Evolutionary conservation across 352 stramenopile species (phyloP), one percentile per base, ranked within the genome.

Genomic region (Phytopythium montanum): DNA sequence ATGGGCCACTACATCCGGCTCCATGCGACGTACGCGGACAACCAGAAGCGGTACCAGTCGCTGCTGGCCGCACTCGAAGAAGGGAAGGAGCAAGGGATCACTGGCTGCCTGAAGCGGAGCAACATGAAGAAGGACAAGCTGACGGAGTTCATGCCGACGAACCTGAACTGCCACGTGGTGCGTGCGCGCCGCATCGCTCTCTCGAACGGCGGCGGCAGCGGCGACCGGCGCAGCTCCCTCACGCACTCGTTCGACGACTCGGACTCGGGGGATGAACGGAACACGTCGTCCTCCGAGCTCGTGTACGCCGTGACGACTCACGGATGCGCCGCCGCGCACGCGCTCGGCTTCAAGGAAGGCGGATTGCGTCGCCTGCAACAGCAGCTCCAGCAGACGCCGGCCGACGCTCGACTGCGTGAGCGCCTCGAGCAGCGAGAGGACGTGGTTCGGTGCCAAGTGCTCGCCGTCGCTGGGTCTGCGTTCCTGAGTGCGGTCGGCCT

Each of bases 91-190:
- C 82, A 87, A 25, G 86, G 86, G 4, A 88, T 95, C 56, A 95
- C 86, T 4, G 82, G 84, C 5, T 90, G 77, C 42, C 58, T 95
- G 26, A 94, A 94, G 60, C 86, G 86, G 31, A 94, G 84, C 58
- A 90, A 83, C 33, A 83, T 88, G 70, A 95, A 94, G 61, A 95
- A 95, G 51, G 86, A 95, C 60, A 79, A 92, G 65, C 72, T 74
- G 7, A 85, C 81, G 2, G 77, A 88, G 48, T 95, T 95, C 57
- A 95, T 95, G 86, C 75, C 84, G 2, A 93, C 82, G 12, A 95
- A 95, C 68, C 55, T 95, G 2, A 92, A 93, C 56, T 92, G 79
- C 25, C 86, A 95, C 56, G 56, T 94, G 44, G 75, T 92, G 25
- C 86, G 86, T 29, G 86, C 79, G 28, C 73, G 73, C 53, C 78